Evolutionary conservation across 495 filamentous ascomycete species (phyloP).

Genomic region (Halenospora varia): DNA sequence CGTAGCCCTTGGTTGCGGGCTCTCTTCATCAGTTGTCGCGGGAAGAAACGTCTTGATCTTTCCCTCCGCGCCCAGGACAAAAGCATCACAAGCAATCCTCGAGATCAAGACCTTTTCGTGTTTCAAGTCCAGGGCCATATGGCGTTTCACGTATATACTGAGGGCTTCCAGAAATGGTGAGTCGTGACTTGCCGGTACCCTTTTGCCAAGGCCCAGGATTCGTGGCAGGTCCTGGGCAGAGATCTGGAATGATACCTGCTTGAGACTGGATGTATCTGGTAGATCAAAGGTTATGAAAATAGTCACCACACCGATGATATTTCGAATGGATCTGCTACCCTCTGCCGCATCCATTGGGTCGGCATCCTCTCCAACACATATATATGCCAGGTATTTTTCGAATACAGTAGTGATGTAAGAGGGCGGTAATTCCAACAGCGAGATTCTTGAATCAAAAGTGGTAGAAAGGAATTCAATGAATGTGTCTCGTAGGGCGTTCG

Average conservation of each 20-base stretch:
- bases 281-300: slow-evolving; percentile 21
- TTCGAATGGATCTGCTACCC: slow-evolving; percentile 4
- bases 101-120: slow-evolving; percentile 40
- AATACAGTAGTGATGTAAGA: slow-evolving; percentile 29
- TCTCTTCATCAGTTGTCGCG: slow-evolving; percentile 15
- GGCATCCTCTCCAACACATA: slow-evolving; percentile 18
- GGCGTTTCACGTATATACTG: slow-evolving; percentile 37
- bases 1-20: slow-evolving; percentile 19
- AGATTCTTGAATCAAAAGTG: slow-evolving; percentile 49
- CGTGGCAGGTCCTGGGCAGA: slow-evolving; percentile 30
- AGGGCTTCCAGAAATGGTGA: slow-evolving; percentile 39
- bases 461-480: slow-evolving; percentile 43
- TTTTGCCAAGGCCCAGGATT: slow-evolving; percentile 17
- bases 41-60: slow-evolving; percentile 47
- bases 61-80: slow-evolving; percentile 47
- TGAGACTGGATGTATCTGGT: slow-evolving; percentile 28
- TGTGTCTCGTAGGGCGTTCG: slow-evolving; percentile 44
- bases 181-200: slow-evolving; percentile 4
- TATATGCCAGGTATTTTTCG: slow-evolving; percentile 21
- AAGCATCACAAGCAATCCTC: slow-evolving; percentile 49
- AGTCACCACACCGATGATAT: slow-evolving; percentile 13
- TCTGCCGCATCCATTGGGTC: slow-evolving; percentile 9
- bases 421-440: slow-evolving; percentile 37
- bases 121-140: slow-evolving; percentile 47
- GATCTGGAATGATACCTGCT: slow-evolving; percentile 44